Evolutionary conservation across 1,284 basidiomycete species (phyloP).

Genomic region (Anthracocystis setariae): DNA sequence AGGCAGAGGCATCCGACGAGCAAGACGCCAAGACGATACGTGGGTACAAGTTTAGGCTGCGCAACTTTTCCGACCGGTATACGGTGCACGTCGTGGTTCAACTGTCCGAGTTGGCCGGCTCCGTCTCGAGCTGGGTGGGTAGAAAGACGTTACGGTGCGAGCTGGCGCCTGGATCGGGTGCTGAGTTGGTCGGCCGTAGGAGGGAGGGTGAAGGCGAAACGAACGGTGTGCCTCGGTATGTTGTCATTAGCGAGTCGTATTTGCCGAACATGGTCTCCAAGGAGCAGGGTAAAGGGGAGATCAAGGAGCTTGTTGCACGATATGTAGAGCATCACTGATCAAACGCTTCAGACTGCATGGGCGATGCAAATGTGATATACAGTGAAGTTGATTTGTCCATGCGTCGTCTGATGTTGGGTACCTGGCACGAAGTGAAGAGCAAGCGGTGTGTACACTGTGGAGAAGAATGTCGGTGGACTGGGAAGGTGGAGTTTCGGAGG

Average conservation of each 20-base stretch:
- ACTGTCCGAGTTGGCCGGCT: background rate
- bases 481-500: constrained; percentile 9
- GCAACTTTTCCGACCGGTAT: constrained; percentile 30
- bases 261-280: too few species aligned
- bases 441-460: background rate
- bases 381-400: too few species aligned
- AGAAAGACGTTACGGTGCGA: constrained; percentile 19
- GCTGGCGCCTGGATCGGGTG: background rate
- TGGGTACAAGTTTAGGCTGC: constrained; percentile 4
- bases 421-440: too few species aligned
- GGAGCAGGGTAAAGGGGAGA: background rate
- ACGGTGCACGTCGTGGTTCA: constrained; percentile 2
- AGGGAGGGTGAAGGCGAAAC: background rate
- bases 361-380: background rate
- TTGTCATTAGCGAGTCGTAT: constrained; percentile 4
- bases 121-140: constrained; percentile 3
- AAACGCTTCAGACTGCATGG: background rate
- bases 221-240: background rate
- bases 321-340: constrained; percentile 18
- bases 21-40: background rate
- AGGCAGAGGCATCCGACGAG: background rate
- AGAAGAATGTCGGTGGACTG: background rate
- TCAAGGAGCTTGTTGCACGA: constrained; percentile 2
- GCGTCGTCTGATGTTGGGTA: too few species aligned
- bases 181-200: constrained; percentile 1